Conservation (phyloP, 1,284 basidiomycete genomes). For the Taiwanofungus camphoratus region DNA sequence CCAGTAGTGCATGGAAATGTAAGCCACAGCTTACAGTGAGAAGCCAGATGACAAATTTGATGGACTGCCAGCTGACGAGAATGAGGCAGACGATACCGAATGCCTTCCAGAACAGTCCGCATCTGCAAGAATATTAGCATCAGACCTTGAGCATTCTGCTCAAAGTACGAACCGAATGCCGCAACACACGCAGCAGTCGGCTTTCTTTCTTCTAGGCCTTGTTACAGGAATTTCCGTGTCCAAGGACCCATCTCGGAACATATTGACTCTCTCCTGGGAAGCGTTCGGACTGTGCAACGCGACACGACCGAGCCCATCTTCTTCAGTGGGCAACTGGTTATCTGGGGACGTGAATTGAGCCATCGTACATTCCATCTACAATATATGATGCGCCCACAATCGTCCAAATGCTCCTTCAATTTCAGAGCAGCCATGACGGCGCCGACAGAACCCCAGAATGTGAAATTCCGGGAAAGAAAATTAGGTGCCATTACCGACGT, state of each 20-base stretch:
- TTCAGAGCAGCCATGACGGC: slow-evolving; percentile 43
- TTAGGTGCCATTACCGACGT: too few species aligned
- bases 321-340: slow-evolving; percentile 35
- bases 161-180: slow-evolving; percentile 39
- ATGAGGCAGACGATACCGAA: slow-evolving; percentile 42
- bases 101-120: slow-evolving; percentile 49
- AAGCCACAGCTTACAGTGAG: slow-evolving; percentile 32
- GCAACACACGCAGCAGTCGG: slow-evolving; percentile 48
- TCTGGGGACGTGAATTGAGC: slow-evolving; percentile 26
- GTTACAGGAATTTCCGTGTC: slow-evolving; percentile 33
- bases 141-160: neutral
- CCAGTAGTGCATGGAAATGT: neutral
- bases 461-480: slow-evolving; percentile 14
- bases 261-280: slow-evolving; percentile 23
- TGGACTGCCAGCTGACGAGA: slow-evolving; percentile 36
- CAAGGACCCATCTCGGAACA: slow-evolving; percentile 25
- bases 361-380: neutral
- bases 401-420: slow-evolving; percentile 41
- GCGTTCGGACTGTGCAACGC: slow-evolving; percentile 32
- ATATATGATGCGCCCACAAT: slow-evolving; percentile 35
- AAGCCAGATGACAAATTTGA: slow-evolving; percentile 44
- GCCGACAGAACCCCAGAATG: slow-evolving; percentile 40
- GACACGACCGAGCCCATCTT: slow-evolving; percentile 34
- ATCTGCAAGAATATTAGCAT: slow-evolving; percentile 28
- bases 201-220: slow-evolving; percentile 27